These are phyloP conservation scores for Fusarium temperatum DNA, from an alignment of 2,329 filamentous ascomycete genomes.

Conservation along the genomic window DNA sequence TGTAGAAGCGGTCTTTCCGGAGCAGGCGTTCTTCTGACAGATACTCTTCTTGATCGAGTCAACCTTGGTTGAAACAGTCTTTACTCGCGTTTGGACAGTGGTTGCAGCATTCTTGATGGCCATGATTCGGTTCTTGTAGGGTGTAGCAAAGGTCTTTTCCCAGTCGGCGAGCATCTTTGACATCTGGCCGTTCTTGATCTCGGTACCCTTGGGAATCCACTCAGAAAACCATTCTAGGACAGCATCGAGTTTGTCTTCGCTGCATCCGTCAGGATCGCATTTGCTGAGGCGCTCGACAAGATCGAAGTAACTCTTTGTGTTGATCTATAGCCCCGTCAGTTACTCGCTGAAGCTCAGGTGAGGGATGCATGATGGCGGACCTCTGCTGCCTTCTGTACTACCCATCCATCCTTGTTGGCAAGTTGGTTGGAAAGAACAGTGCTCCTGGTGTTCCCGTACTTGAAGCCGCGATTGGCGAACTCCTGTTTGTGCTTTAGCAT, in stretches of 20 bases:
- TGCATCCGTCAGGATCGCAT: background rate
- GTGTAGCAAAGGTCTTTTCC: conserved; percentile 9
- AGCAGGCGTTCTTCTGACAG: conserved; percentile 18
- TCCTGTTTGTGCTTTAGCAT: background rate
- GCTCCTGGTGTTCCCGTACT: conserved; percentile 4
- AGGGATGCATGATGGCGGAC: background rate
- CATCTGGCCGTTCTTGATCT: conserved; percentile 20
- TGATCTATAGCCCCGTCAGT: conserved; percentile 2
- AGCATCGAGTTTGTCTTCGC: background rate
- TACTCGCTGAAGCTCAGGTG: rapidly evolving
- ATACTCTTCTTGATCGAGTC: background rate
- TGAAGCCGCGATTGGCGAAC: background rate
- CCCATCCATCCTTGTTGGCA: conserved; percentile 25
- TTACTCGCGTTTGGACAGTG: background rate
- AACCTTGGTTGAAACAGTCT: conserved; percentile 4
- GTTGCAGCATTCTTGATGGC: conserved; percentile 7
- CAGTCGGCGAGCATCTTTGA: conserved; percentile 8
- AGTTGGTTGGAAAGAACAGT: conserved; percentile 9
- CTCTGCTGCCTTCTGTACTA: conserved; percentile 14
- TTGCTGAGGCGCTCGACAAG: background rate
- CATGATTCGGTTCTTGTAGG: conserved; percentile 16
- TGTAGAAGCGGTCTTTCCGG: conserved; percentile 18
- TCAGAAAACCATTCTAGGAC: conserved; percentile 14
- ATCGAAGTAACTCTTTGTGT: background rate
- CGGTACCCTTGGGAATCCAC: conserved; percentile 7